Base-by-base conservation (phyloP, 1,139 yeast genomes). In the Candida gigantensis region DNA sequence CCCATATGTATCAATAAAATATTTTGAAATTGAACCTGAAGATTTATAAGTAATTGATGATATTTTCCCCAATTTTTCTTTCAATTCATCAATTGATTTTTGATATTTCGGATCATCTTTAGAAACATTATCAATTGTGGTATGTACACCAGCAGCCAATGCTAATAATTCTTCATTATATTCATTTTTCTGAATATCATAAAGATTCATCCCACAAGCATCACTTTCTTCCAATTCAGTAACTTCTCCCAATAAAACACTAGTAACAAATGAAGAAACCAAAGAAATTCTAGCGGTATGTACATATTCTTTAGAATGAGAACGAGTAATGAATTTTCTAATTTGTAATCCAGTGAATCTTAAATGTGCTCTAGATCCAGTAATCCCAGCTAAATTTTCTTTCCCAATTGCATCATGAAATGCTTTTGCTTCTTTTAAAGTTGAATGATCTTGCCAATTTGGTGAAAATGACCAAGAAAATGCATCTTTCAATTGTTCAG, bases 381-480 rank as follows among this genome's bases (percentile, higher is more conserved):
- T 84, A 24, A 81, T 58, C 17, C 65, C 51, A 3, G 95, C 92
- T 52, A 89, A 62, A 6, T 65, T 54, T 30, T 79, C 80, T 5
- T 81, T 71, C 4, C 85, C 87, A 3, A 74, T 76, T 2, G 69
- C 68, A 1, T 58, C 58, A 53, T 87, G 95, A 49, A 88, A 82
- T 23, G 60, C 72, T 20, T 66, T 53, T 39, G 88, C 71, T 56
- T 89, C 95, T 17, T 68, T 60, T 6, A 78, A 83, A 0, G 97
- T 89, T 17, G 94, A 84, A 52, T 87, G 95, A 55, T 89, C 97
- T 58, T 89, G 97, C 97, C 97, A 89, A 52, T 89, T 89, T 9
- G 96, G 96, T 7, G 95, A 83, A 39, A 70, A 68, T 5, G 73
- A 70, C 52, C 81, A 73, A 1, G 94, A 68, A 45, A 88, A 79